Evolutionary conservation across 1,139 yeast species (phyloP).

Genomic region (Keqinozyma sinolaborantium): DNA sequence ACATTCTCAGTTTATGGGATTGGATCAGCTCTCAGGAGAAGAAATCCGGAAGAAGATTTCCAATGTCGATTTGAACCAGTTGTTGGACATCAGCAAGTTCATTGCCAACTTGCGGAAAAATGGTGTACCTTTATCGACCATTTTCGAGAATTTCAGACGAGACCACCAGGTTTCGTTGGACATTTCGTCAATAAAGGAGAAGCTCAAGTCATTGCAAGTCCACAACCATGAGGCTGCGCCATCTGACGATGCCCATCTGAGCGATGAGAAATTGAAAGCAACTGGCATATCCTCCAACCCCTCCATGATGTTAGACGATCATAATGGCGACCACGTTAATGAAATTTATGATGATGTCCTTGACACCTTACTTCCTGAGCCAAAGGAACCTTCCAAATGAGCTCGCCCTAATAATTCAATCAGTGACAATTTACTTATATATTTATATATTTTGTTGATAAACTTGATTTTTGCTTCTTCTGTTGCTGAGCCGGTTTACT

Average conservation of each 20-base stretch:
- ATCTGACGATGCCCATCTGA: too few species aligned
- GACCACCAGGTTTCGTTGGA: not conserved
- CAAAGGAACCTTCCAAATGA: too few species aligned
- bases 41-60: constrained; percentile 48
- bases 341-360: constrained; percentile 14
- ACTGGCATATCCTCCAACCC: too few species aligned
- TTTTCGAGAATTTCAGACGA: constrained; percentile 29
- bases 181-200: constrained; percentile 8
- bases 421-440: too few species aligned
- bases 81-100: constrained; percentile 48
- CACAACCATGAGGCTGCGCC: too few species aligned
- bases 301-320: not conserved
- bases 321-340: constrained; percentile 8
- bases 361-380: too few species aligned
- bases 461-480: too few species aligned
- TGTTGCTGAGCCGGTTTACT: too few species aligned
- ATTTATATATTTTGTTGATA: too few species aligned
- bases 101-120: constrained; percentile 46
- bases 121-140: constrained; percentile 50
- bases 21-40: constrained; percentile 42
- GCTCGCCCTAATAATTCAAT: too few species aligned
- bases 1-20: constrained; percentile 1
- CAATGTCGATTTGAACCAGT: constrained; percentile 45
- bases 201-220: too few species aligned
- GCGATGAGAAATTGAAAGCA: too few species aligned